Base-by-base conservation (phyloP, 2,329 filamentous ascomycete species). In the Plectosphaerella cucumerina region DNA sequence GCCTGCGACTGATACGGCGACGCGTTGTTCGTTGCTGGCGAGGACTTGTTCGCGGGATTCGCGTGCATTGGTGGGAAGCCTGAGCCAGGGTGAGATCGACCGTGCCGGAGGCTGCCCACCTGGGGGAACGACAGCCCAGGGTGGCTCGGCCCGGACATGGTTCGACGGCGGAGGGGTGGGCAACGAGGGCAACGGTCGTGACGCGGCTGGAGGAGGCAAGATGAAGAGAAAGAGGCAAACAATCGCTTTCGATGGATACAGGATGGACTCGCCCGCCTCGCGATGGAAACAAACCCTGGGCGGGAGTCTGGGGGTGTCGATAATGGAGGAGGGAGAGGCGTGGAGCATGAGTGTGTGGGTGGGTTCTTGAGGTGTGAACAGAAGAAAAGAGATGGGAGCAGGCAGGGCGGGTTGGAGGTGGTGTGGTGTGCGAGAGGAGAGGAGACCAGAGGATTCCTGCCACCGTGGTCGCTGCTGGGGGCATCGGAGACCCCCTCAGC, bases 1-100 rank as follows among this genome's bases (percentile, higher is more conserved):
- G 73, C 69, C 56, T 78, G 75, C 49, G 73, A 61, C 62, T 80
- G 78, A 60, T 82, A 83, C 2, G 78, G 75, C 53, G 78, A 75
- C 53, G 77, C 74, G 59, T 78, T 72, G 56, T 80, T 78, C 56
- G 78, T 72, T 20, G 76, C 75, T 37, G 79, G 75, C 23, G 79
- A 78, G 54, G 78, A 75, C 63, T 82, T 81, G 62, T 75, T 80
- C 57, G 73, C 70, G 59, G 76, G 74, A 57, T 72, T 74, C 53
- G 74, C 69, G 59, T 78, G 76, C 34, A 72, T 68, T 50, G 74
- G 69, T 60, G 70, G 70, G 57, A 73, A 79, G 56, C 61, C 66
- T 51, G 59, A 53, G 34, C 50, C 53, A 41, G 50, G 52, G 50
- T 56, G 54, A 50, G 64, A 67, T 53, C 78, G 77, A 12, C 47